Base-by-base conservation (phyloP, 768 basidiomycete species). In the Leucogyrophana mollusca region DNA sequence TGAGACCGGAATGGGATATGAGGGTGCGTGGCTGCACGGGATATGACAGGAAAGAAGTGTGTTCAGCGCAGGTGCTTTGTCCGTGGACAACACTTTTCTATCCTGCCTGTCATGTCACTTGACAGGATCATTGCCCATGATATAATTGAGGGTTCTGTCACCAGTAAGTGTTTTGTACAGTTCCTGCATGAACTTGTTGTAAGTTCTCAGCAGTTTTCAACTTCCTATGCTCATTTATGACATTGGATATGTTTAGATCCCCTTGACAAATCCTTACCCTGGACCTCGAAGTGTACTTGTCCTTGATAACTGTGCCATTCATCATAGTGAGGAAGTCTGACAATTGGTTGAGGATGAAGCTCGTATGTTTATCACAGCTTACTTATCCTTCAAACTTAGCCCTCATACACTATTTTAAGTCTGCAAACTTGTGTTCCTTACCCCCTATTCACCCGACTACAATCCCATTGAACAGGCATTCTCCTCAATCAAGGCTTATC, bases 391-490 rank as follows among this genome's bases (percentile, higher is more conserved):
- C 8, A 9, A 30, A 13, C 13, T 30, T n/a, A n/a, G 27, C 6
- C 27, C 6, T 30, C 7, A 6, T 30, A 30, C 6, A 30, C 13
- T 30, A 52, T 22, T 45, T 3, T 45, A 30, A 56, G 59, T 53
- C 0, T 64, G 56, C 24, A 58, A 54, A 8, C 57, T 48, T 4
- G 45, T 64, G 17, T 66, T 49, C 36, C 44, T 68, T 1, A 62
- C 60, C 0, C 65, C 62, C 23, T 68, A 68, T 34, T 68, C 64
- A 1, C 60, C 62, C 0, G 55, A 68, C 40, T 58, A 50, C 23
- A 65, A 68, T 32, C 68, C 58, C 0, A 68, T 70, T 34, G 59
- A 68, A 42, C 55, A 62, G 36, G 60, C 58, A 2, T 67, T 60
- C 25, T 62, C 57, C 2, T 33, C 45, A 1, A 58, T 64, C 46